These are phyloP conservation scores for Seiridium unicorne DNA, from an alignment of 2,329 filamentous ascomycete species.

Conservation along the genomic window DNA sequence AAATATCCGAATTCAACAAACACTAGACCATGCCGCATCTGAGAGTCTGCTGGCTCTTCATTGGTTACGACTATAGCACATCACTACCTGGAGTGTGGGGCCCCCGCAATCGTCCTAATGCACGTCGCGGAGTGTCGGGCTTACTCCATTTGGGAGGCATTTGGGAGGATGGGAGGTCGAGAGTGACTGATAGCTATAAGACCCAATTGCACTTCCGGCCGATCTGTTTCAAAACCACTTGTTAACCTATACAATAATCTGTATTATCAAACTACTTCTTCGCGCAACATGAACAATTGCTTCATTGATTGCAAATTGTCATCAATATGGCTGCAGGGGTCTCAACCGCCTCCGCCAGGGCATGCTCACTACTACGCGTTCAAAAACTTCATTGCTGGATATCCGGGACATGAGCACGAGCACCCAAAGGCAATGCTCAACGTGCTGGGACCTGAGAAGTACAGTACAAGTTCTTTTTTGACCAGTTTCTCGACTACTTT, in stretches of 20 bases:
- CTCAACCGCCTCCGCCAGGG: not conserved
- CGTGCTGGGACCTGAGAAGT: constrained; percentile 51
- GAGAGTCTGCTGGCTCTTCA: not conserved
- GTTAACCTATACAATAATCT: no score
- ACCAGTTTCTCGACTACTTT: constrained; percentile 52
- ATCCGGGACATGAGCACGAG: constrained; percentile 52
- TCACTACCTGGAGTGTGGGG: not conserved
- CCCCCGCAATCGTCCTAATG: not conserved
- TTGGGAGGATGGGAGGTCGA: not conserved
- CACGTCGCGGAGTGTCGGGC: not conserved
- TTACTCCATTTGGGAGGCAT: not conserved
- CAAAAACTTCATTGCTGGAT: constrained; percentile 59
- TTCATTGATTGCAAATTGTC: not conserved
- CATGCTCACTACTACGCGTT: constrained; percentile 27
- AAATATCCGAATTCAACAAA: no score
- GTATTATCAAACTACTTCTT: no score
- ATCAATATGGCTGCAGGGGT: not conserved
- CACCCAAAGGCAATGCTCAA: constrained; percentile 49
- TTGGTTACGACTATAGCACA: not conserved
- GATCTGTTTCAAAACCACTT: no score
- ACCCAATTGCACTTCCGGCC: no score
- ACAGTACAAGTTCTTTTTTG: constrained; percentile 57
- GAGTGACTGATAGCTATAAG: no score
- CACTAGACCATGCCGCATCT: no score
- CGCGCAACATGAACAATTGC: not conserved